phyloP scores from a whole-genome alignment of 2,329 filamentous ascomycete genomes.

The Sclerotinia minor region DNA sequence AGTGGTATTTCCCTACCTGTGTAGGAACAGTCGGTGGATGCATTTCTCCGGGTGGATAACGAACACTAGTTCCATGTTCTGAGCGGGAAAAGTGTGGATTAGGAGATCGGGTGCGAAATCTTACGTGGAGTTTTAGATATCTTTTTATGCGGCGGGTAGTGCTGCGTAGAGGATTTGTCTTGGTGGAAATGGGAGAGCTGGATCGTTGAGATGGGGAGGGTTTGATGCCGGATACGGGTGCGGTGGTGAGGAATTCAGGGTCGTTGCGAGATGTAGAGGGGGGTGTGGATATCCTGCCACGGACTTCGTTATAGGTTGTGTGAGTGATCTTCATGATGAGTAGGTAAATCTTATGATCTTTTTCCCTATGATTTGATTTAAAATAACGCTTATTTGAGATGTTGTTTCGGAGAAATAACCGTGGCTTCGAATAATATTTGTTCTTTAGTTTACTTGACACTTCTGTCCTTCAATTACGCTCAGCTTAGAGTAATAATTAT shows the following conservation, averaged over 20 bases:
- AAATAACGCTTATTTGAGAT: background rate
- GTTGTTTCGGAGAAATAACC: background rate
- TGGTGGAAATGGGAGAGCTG: background rate
- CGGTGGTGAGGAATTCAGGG: background rate
- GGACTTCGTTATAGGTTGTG: slow-evolving; percentile 14
- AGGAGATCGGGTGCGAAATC: background rate
- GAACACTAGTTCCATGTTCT: background rate
- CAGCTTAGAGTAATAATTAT: background rate
- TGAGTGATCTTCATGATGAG: slow-evolving; percentile 8
- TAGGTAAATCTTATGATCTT: background rate
- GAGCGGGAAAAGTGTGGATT: background rate
- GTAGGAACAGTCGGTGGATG: background rate
- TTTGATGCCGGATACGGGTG: background rate
- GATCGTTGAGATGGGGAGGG: background rate
- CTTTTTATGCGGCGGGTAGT: background rate
- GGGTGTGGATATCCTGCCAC: background rate
- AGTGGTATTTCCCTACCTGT: slow-evolving; percentile 14
- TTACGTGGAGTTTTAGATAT: background rate
- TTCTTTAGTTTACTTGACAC: background rate
- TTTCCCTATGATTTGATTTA: background rate
- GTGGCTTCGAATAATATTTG: background rate
- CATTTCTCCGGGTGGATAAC: background rate
- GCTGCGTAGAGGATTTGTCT: background rate
- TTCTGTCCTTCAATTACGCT: background rate
- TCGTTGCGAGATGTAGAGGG: background rate